phyloP scores from a whole-genome alignment of 805 yeast genomes.

The Monosporozyma unispora region DNA sequence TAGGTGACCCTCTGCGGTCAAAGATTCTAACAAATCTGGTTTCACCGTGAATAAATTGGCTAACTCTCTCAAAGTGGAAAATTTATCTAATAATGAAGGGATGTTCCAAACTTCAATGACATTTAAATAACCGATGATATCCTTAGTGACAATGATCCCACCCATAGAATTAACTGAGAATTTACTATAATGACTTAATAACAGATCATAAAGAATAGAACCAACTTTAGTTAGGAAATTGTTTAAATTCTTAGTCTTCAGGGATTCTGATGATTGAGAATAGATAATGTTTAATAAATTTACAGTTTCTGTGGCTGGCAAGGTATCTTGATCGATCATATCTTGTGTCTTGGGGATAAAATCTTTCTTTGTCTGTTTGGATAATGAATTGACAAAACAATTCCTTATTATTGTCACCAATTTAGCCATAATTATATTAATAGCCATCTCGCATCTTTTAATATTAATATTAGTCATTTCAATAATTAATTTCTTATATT shows the following conservation, averaged over 20 bases:
- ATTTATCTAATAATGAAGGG: constrained; percentile 49
- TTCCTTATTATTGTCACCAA: constrained; percentile 44
- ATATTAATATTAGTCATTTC: constrained; percentile 54
- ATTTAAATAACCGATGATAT: constrained; percentile 66
- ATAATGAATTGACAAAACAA: constrained; percentile 41
- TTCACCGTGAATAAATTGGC: constrained; percentile 81
- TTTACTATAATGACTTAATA: constrained; percentile 66
- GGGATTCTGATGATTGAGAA: constrained; percentile 30
- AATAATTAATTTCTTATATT: constrained; percentile 48
- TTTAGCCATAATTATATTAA: constrained; percentile 55
- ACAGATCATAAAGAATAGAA: constrained; percentile 42
- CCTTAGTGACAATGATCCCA: constrained; percentile 73
- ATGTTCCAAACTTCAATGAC: constrained; percentile 61
- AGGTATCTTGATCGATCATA: constrained; percentile 50
- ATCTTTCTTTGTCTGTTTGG: constrained; percentile 70
- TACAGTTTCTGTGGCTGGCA: constrained; percentile 57
- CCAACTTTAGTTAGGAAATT: constrained; percentile 51
- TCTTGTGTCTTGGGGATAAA: constrained; percentile 42
- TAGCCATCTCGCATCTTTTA: constrained; percentile 51
- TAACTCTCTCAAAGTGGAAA: constrained; percentile 67
- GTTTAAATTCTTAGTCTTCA: constrained; percentile 41
- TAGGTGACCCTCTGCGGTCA: constrained; percentile 74
- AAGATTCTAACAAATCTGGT: constrained; percentile 65
- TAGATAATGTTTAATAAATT: constrained; percentile 35
- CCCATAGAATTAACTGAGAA: constrained; percentile 74